phyloP scores from a whole-genome alignment of 129 eudicot genomes.

The Solidago caesia region DNA sequence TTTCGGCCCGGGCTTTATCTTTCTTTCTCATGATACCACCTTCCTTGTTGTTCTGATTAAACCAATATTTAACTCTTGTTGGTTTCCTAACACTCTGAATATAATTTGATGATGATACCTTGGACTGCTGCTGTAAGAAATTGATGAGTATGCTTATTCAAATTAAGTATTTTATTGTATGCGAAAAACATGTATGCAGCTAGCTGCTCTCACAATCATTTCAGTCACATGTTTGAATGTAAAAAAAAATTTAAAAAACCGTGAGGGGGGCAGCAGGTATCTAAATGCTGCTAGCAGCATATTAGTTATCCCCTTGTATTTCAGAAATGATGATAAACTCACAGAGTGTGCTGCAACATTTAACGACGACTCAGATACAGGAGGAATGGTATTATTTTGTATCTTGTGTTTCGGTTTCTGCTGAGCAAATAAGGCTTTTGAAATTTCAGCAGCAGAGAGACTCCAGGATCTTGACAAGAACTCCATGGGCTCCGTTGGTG shows the following conservation, averaged over 20 bases:
- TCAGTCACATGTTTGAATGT: too few relatives aligned
- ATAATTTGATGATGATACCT: slow-evolving; percentile 15
- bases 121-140: slow-evolving; percentile 33
- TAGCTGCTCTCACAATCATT: too few relatives aligned
- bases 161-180: too few relatives aligned
- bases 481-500: slow-evolving; percentile 89
- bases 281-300: too few relatives aligned
- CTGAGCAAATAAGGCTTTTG: slow-evolving; percentile 59
- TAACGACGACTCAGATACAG: slow-evolving; percentile 40
- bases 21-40: slow-evolving; percentile 45
- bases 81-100: slow-evolving; percentile 16
- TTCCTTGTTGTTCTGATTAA: slow-evolving; percentile 30
- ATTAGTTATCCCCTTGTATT: neutral
- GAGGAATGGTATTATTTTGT: slow-evolving; percentile 19
- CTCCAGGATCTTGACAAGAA: slow-evolving; percentile 93
- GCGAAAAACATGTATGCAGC: too few relatives aligned
- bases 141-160: neutral
- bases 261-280: too few relatives aligned
- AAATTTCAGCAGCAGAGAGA: slow-evolving; percentile 66
- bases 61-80: slow-evolving; percentile 53
- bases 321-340: slow-evolving; percentile 22
- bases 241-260: too few relatives aligned
- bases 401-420: slow-evolving; percentile 39
- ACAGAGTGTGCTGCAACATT: slow-evolving; percentile 39
- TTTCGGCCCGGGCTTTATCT: slow-evolving; percentile 64